Base-by-base conservation (phyloP, 305 asterid genomes). In the Ruellia speciosa region DNA sequence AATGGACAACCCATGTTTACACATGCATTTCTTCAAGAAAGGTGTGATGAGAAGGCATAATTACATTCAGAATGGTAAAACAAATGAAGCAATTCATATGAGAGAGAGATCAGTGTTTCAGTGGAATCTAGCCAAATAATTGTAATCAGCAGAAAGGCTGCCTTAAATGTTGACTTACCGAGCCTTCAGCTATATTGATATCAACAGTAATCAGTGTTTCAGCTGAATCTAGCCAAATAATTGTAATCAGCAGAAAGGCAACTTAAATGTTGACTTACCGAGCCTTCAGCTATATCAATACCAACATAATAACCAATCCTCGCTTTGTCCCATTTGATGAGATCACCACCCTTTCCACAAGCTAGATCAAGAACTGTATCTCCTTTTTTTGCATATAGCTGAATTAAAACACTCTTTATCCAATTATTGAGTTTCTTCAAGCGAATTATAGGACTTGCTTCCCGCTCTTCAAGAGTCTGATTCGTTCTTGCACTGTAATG, bases 271-370 rank as follows among this genome's bases (percentile, higher is more conserved):
- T 37, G 49, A 24, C 46, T 75, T 85, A 90, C 96, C 80, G 96
- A 88, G 74, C 98, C 98, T 34, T 88, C 88, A 33, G 96, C 96
- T 61, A 90, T 90, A 70, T 92, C 96, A 35, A 92, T 82, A 14
- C 98, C 96, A 9, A 88, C 93, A 64, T 88, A 90, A 70, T 88
- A 88, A 60, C 87, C 87, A 72, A 92, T 79, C 66, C 69, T 88
- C 35, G 98, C 98, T 77, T 92, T 92, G 71, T 92, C 98, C 98
- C 96, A 92, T 79, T 92, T 92, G 75, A 92, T 88, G 58, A 88
- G 90, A 71, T 88, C 98, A 67, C 95, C 96, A 49, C 96, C 96
- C 98, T 92, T 92, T 56, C 96, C 98, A 65, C 96, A 92, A 52
- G 96, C 96, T 70, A 92, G 81, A 86, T 92, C 96, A 73, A 92